phyloP scores from a whole-genome alignment of 2,329 filamentous ascomycete species.

The Calonectria honghensis region DNA sequence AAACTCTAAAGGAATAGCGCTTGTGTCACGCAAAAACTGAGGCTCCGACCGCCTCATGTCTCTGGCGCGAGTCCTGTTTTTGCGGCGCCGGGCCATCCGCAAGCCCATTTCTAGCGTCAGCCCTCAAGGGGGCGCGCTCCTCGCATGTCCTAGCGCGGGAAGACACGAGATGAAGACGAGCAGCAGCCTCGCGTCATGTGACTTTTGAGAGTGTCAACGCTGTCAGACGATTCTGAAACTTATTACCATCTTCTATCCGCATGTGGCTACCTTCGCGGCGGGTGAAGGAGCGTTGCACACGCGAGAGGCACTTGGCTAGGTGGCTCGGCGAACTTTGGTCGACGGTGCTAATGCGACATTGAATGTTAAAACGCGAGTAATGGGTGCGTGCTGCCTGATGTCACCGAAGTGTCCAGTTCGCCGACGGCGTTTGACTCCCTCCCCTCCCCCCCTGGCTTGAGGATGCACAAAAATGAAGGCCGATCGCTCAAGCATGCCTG shows the following conservation, averaged over 20 bases:
- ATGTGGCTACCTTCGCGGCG: neutral
- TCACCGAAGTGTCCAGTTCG: neutral
- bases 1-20: neutral
- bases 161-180: neutral
- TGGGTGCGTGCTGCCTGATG: neutral
- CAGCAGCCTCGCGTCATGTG: neutral
- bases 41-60: no score
- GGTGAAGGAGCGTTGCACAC: neutral
- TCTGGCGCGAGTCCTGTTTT: neutral
- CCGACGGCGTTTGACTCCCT: neutral
- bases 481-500: no score
- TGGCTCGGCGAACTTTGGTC: neutral
- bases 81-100: neutral
- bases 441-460: no score
- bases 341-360: neutral
- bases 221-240: constrained; percentile 1
- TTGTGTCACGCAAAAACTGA: neutral
- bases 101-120: neutral
- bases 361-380: neutral
- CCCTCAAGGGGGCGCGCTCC: neutral
- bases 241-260: neutral
- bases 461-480: no score
- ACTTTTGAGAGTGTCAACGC: neutral
- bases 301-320: neutral
- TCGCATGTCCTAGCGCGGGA: neutral